Evolutionary conservation across 2,329 filamentous ascomycete genomes (phyloP).

Genomic region (Zymoseptoria brevis): DNA sequence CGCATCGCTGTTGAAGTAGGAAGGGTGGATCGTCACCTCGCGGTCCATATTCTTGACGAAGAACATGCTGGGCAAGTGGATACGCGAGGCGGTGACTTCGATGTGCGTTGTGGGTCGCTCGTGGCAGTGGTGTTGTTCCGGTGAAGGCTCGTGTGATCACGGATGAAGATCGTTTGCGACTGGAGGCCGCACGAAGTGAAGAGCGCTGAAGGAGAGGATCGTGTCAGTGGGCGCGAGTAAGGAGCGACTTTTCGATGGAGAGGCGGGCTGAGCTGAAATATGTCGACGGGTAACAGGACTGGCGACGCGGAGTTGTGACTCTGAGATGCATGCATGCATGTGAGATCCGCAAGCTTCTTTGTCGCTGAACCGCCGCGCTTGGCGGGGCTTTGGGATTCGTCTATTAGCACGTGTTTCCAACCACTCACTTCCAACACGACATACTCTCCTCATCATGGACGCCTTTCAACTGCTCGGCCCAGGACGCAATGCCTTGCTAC

Average conservation of each 20-base stretch:
- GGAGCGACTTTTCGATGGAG: background rate
- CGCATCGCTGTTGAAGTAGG: constrained; percentile 92
- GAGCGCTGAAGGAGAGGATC: background rate
- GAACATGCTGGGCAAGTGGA: constrained; percentile 58
- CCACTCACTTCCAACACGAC: background rate
- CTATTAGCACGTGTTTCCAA: background rate
- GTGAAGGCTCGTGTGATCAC: background rate
- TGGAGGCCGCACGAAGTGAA: background rate
- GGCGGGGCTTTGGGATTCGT: background rate
- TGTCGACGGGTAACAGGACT: background rate
- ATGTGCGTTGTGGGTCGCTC: background rate
- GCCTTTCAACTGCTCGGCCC: background rate
- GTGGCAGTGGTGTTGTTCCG: background rate
- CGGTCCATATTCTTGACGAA: constrained; percentile 97
- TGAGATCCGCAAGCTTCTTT: background rate
- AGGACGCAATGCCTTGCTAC: background rate
- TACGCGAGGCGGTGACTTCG: background rate
- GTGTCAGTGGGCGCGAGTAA: background rate
- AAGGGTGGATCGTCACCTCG: constrained; percentile 88
- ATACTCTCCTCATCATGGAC: background rate
- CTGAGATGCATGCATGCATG: background rate
- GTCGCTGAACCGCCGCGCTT: background rate
- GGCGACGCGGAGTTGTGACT: background rate
- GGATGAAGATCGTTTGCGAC: background rate
- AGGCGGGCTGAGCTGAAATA: too few species aligned